phyloP scores from a whole-genome alignment of 1,284 basidiomycete species.

The Puccinia hordei region DNA sequence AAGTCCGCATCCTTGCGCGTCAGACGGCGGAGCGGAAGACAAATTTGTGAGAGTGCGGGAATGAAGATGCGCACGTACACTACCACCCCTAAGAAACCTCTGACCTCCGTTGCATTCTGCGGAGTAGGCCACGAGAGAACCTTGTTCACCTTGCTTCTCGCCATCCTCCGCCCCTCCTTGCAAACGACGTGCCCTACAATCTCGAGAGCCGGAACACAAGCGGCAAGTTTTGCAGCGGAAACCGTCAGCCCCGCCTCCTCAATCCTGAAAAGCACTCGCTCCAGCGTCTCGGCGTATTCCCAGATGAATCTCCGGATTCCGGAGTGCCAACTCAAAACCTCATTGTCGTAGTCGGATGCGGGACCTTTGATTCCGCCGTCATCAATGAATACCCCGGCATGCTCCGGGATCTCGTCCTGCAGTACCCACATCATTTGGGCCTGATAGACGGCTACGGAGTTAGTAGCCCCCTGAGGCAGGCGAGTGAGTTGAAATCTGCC shows the following conservation, averaged over 20 bases:
- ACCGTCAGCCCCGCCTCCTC: constrained; percentile 35
- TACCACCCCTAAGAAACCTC: neutral
- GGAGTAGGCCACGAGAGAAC: neutral
- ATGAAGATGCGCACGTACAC: constrained; percentile 1
- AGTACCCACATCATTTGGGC: constrained; percentile 32
- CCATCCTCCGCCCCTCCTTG: constrained; percentile 4
- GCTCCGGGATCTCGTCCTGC: constrained; percentile 20
- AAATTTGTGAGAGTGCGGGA: neutral
- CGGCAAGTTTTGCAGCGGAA: constrained; percentile 5
- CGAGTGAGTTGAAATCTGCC: too few relatives aligned
- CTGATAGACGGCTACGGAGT: constrained; percentile 32
- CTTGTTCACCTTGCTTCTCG: constrained; percentile 17
- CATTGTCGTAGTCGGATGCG: neutral
- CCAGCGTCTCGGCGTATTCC: constrained; percentile 25
- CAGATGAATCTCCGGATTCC: constrained; percentile 21
- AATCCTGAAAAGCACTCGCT: constrained; percentile 30
- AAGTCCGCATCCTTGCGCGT: neutral
- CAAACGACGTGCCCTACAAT: constrained; percentile 44
- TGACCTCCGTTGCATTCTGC: neutral
- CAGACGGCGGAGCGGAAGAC: neutral
- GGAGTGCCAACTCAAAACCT: neutral
- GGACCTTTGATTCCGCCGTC: constrained; percentile 38
- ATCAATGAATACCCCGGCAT: constrained; percentile 30
- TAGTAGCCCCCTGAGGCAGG: too few relatives aligned
- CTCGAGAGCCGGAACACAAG: constrained; percentile 24